These are phyloP conservation scores for Chlorella sp. DNA, from an alignment of 139 green algal genomes.

Conservation along the genomic window DNA sequence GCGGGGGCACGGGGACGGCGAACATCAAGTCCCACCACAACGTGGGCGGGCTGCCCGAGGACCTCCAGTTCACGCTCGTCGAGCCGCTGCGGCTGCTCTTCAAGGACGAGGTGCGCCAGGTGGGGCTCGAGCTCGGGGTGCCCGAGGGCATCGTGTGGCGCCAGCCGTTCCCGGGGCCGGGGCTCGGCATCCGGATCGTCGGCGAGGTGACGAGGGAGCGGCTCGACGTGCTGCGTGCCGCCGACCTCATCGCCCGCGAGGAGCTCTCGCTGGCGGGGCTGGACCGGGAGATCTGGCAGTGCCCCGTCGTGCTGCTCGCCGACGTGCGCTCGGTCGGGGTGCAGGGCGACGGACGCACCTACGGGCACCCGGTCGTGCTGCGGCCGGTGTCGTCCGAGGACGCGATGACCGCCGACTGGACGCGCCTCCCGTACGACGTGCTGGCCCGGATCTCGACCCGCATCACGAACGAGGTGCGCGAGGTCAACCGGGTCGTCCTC, in stretches of 20 bases:
- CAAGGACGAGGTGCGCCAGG: constrained; percentile 84
- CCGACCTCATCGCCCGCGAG: constrained; percentile 97
- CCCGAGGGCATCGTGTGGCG: constrained; percentile 81
- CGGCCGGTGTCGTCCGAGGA: constrained; percentile 79
- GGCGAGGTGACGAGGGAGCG: constrained; percentile 85
- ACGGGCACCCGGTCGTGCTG: constrained; percentile 89
- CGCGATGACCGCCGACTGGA: constrained; percentile 99
- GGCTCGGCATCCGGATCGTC: constrained; percentile 91
- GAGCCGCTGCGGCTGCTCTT: constrained; percentile 97
- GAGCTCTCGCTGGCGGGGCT: constrained; percentile 86
- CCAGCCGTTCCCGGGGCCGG: constrained; percentile 96
- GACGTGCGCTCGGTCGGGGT: constrained; percentile 80
- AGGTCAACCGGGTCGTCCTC: constrained; percentile 96
- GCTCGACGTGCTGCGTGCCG: constrained; percentile 65
- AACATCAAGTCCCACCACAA: constrained; percentile 99
- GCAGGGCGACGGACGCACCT: constrained; percentile 93
- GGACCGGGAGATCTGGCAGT: constrained; percentile 98
- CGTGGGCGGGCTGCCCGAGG: constrained; percentile 94
- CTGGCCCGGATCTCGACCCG: constrained; percentile 77
- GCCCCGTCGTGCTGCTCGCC: constrained; percentile 98
- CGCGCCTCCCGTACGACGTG: constrained; percentile 90
- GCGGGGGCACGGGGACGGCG: constrained; percentile 92
- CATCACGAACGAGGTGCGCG: constrained; percentile 91
- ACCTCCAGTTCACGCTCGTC: constrained; percentile 94
- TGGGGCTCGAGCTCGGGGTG: constrained; percentile 59